Conservation (phyloP, 129 eudicot species). For the Arctium minus region DNA sequence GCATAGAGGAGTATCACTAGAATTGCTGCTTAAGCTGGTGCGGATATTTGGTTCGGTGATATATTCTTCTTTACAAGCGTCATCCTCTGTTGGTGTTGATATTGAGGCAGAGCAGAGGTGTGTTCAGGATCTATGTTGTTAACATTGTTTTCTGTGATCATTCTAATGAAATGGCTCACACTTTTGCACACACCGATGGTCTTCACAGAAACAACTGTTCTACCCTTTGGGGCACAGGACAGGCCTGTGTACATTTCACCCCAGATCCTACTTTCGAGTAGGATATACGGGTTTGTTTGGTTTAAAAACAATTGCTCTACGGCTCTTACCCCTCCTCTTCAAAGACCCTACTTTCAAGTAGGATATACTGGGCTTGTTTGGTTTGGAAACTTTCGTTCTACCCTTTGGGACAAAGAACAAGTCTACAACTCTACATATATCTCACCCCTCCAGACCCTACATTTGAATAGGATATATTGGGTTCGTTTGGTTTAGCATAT, state of each 20-base stretch:
- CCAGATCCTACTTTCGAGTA: too few relatives aligned
- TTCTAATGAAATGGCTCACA: neutral
- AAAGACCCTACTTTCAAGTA: neutral
- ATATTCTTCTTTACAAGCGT: conserved; percentile 77
- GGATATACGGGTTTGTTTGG: too few relatives aligned
- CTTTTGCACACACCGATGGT: neutral
- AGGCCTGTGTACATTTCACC: neutral
- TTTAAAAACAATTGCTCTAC: too few relatives aligned
- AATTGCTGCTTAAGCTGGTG: conserved; percentile 80
- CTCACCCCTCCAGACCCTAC: neutral
- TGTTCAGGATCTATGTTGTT: neutral
- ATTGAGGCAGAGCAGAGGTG: conserved; percentile 98
- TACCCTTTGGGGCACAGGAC: neutral
- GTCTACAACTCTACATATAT: too few relatives aligned
- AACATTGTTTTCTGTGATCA: neutral
- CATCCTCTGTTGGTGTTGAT: conserved; percentile 89
- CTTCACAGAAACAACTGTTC: neutral
- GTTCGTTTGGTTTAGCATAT: neutral
- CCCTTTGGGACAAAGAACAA: too few relatives aligned
- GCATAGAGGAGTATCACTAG: conserved; percentile 72
- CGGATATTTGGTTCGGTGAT: conserved; percentile 83
- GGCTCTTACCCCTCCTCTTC: too few relatives aligned
- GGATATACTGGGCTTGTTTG: neutral
- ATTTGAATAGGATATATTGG: neutral
- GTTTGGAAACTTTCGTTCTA: neutral